Conservation (phyloP, 768 basidiomycete genomes). For the Pleurotus djamor region DNA sequence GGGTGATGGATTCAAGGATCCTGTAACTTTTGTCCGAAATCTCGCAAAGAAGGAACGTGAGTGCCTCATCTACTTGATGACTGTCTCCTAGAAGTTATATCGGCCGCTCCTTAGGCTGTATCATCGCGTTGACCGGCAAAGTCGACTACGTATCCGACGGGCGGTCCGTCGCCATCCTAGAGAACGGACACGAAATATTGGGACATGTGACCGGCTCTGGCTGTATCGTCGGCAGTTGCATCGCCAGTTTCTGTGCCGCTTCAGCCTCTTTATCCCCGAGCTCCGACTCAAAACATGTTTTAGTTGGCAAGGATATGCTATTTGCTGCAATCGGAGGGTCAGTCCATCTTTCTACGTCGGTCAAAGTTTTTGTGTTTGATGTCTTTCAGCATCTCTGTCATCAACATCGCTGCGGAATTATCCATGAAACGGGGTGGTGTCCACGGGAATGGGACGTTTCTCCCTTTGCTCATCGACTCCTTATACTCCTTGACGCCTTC, state of each 20-base stretch:
- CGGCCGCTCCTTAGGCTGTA: no score
- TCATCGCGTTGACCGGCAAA: constrained; percentile 79
- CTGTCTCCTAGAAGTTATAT: no score
- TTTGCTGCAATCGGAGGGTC: constrained; percentile 77
- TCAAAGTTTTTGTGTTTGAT: constrained; percentile 4
- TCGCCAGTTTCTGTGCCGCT: constrained; percentile 81
- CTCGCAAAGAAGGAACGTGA: constrained; percentile 76
- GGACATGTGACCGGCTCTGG: constrained; percentile 88
- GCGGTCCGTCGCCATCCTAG: constrained; percentile 53
- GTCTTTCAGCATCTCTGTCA: constrained; percentile 44
- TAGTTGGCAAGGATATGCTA: constrained; percentile 80
- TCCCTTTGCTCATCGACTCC: constrained; percentile 62
- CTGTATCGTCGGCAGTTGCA: constrained; percentile 75
- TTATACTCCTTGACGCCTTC: constrained; percentile 37
- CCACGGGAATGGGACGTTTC: constrained; percentile 63
- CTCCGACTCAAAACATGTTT: constrained; percentile 15
- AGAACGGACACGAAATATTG: constrained; percentile 74
- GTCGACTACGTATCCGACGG: constrained; percentile 89
- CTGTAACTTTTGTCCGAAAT: constrained; percentile 61
- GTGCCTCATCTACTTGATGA: no score
- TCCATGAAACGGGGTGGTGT: constrained; percentile 48
- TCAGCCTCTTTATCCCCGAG: constrained; percentile 32
- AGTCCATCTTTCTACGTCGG: constrained; percentile 16
- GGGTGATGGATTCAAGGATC: constrained; percentile 75
- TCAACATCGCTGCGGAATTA: constrained; percentile 63